Evolutionary conservation across 2,329 filamentous ascomycete genomes (phyloP).

Genomic region (Torrubiellomyces zombiae): DNA sequence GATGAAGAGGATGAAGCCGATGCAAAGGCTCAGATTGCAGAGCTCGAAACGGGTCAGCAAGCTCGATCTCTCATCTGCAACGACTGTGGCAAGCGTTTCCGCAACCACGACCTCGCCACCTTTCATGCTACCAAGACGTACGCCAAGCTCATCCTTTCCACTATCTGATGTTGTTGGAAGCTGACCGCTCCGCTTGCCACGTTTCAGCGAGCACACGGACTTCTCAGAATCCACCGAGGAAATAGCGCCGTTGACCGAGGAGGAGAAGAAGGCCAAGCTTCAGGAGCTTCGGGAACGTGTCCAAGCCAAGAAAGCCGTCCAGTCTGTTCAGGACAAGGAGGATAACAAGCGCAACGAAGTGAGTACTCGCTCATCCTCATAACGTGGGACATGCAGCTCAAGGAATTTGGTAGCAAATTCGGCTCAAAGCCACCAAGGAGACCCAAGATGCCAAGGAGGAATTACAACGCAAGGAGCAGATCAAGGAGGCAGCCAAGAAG

Average conservation of each 20-base stretch:
- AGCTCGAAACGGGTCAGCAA: constrained; percentile 54
- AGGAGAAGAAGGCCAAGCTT: constrained; percentile 72
- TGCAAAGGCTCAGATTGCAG: constrained; percentile 39
- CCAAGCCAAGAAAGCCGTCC: constrained; percentile 52
- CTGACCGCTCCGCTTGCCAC: too few relatives aligned
- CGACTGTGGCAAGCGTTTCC: constrained; percentile 84
- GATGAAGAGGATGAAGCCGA: constrained; percentile 31
- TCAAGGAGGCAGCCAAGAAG: constrained; percentile 81
- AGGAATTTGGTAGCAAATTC: constrained; percentile 36
- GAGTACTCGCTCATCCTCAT: constrained; percentile 5
- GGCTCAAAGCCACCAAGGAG: constrained; percentile 79
- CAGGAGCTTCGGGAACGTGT: constrained; percentile 57
- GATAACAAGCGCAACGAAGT: constrained; percentile 78
- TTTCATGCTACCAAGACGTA: constrained; percentile 82
- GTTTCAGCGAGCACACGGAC: constrained; percentile 62
- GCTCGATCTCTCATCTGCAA: constrained; percentile 76
- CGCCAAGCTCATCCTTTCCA: constrained; percentile 10
- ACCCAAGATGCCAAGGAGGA: constrained; percentile 82
- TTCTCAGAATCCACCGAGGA: constrained; percentile 91
- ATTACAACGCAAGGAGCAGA: constrained; percentile 69
- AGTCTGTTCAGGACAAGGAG: constrained; percentile 58
- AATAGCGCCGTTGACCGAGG: constrained; percentile 76
- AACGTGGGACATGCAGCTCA: neutral
- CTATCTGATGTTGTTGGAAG: too few relatives aligned
- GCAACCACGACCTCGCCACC: constrained; percentile 63